Base-by-base conservation (phyloP, 208 protist genomes). In the Crithidia sp. region DNA sequence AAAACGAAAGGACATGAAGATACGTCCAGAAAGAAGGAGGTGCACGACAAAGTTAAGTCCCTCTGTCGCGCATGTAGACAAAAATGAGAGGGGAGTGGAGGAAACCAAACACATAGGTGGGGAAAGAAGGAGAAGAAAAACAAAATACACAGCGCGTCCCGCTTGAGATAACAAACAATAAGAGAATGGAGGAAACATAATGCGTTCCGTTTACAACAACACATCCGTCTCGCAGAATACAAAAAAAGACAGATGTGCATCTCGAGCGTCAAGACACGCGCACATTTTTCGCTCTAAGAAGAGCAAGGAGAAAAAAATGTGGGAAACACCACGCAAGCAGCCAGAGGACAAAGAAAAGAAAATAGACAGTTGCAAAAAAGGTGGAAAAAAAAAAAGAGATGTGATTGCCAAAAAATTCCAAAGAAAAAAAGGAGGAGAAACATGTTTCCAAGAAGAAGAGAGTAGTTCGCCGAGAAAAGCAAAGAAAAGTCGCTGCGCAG, bases 281-380 rank as follows among this genome's bases (percentile, higher is more conserved):
- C 28, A 28, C 28, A 28, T 1, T 28, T 28, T 28, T 28, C 1
- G 16, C 43, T 36, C 16, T 28, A 65, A 17, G n/a, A 65, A 28
- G 8, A 5, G n/a, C 5, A 50, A 14, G 36, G 65, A 56, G 17
- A 17, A 19, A 12, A 47, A 5, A 60, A 52, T 50, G 16, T 28
- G 36, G 50, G 37, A 57, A 63, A 69, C 60, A 43, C 7, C n/a
- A 62, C 14, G 36, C 5, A 41, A 28, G 57, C 19, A 28, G 7
- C 6, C 59, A 44, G 7, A 45, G 17, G 40, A 28, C 6, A 44
- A 62, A 58, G 40, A 40, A 58, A 58, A 40, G 40, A 40, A 58
- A 58, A 40, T 45, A 43, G 55, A 49, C 37, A 61, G 43, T 69
- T 49, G 56, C 28, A 73, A 73, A 67, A 44, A 70, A 74, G 16